Conservation (phyloP, 176 grass and related monocot genomes). For the Zoysia pacifica region DNA sequence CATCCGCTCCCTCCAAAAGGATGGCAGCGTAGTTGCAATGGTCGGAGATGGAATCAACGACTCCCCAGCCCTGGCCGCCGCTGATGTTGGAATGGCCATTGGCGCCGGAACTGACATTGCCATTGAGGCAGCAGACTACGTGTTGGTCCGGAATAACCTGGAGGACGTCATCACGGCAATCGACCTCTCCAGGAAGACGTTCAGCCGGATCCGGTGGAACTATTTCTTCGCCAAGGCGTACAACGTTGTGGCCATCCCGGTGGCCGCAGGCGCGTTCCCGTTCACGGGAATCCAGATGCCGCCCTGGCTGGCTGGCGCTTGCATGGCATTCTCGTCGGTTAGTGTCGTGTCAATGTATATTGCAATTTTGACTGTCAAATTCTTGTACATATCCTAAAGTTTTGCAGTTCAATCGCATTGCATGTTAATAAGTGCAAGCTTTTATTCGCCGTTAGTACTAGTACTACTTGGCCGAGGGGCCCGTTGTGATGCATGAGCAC, state of each 20-base stretch:
- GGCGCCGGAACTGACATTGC: too few relatives aligned
- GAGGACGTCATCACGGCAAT: conserved; percentile 71
- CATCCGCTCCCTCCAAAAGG: conserved; percentile 46
- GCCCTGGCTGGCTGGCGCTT: conserved; percentile 78
- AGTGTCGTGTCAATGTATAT: conserved; percentile 59
- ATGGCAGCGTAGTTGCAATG: too few relatives aligned
- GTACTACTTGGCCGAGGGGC: too few relatives aligned
- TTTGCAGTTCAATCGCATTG: conserved; percentile 10
- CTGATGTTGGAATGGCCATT: too few relatives aligned
- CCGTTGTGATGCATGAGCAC: too few relatives aligned
- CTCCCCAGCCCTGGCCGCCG: too few relatives aligned
- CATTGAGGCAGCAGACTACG: too few relatives aligned
- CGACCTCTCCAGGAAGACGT: conserved; percentile 82
- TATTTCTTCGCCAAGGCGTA: conserved; percentile 80
- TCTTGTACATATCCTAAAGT: conserved; percentile 42
- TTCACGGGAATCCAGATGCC: conserved; percentile 67
- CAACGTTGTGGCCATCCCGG: conserved; percentile 63
- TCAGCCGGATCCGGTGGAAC: conserved; percentile 72
- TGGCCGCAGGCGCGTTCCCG: conserved; percentile 68
- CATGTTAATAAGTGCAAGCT: not conserved
- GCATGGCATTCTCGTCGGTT: conserved; percentile 91
- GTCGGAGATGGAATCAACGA: too few relatives aligned
- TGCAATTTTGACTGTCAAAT: conserved; percentile 20
- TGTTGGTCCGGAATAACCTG: too few relatives aligned
- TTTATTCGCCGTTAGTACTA: too few relatives aligned